A percentile compares a stretch with the other conserved stretches of the same genome.
Evolutionary conservation across 73 alveolate species (phyloP).

Genomic region (Paramecium sexaurelia): DNA sequence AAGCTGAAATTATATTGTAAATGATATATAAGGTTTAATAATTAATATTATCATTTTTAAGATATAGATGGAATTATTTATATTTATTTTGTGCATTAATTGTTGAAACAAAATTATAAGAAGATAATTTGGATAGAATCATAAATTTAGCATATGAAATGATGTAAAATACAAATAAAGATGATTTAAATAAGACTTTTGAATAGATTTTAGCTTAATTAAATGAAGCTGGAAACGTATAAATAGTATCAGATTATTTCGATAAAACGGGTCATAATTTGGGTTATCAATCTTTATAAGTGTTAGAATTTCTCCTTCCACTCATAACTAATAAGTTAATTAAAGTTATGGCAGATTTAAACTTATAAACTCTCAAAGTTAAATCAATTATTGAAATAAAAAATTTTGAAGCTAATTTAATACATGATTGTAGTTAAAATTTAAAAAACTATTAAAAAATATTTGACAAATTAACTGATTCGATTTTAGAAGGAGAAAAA

Average conservation of each 20-base stretch:
- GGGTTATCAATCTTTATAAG: not conserved
- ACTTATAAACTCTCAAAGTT: not conserved
- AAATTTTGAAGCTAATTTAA: not conserved
- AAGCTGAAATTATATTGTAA: not conserved
- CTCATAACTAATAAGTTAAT: not conserved
- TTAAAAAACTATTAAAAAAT: not conserved
- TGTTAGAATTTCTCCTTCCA: not conserved
- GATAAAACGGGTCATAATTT: not conserved
- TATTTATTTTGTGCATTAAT: conserved; percentile 12
- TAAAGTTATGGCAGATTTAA: not conserved
- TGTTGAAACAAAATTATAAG: not conserved
- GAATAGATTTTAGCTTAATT: not conserved
- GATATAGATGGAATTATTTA: not conserved
- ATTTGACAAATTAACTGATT: not conserved
- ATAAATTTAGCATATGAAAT: not conserved
- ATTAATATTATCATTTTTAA: not conserved
- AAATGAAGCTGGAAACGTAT: not conserved
- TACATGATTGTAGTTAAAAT: not conserved
- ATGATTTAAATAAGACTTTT: not conserved
- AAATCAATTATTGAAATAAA: not conserved
- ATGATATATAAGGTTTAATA: not conserved
- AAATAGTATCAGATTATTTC: not conserved
- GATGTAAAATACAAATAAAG: not conserved
- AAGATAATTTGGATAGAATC: not conserved
- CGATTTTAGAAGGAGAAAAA: not conserved